Percentiles rank a stretch among this genome's conserved stretches.
Evolutionary conservation across 768 basidiomycete genomes (phyloP).

Genomic region (Lanmaoa rubissima): DNA sequence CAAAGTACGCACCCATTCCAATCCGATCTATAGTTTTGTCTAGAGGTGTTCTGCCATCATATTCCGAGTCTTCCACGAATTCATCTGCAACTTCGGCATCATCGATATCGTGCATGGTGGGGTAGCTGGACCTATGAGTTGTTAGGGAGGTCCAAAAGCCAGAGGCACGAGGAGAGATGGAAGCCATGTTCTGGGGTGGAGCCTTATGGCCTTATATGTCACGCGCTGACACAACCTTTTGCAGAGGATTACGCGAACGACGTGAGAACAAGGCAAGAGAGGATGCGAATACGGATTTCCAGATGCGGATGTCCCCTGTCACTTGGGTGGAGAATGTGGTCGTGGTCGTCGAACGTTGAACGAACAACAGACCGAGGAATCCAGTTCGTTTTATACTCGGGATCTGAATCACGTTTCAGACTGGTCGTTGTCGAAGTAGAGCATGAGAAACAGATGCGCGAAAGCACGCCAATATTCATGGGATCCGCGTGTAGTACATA

Average conservation of each 20-base stretch:
- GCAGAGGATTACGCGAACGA: conserved; percentile 10
- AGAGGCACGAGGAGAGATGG: conserved; percentile 47
- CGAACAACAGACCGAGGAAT: not conserved
- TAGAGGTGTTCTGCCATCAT: conserved; percentile 55
- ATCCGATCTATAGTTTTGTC: conserved; percentile 88
- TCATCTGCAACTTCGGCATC: conserved; percentile 28
- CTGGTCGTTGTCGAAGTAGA: not conserved
- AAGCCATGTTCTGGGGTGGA: conserved; percentile 33
- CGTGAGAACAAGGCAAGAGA: conserved; percentile 3
- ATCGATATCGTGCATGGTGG: conserved; percentile 38
- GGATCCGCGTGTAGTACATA: not conserved
- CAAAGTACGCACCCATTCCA: conserved; percentile 67
- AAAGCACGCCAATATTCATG: not conserved
- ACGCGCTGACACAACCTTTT: not conserved
- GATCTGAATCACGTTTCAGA: conserved; percentile 1
- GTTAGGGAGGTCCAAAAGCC: conserved; percentile 44
- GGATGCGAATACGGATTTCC: not conserved
- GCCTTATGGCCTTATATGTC: not conserved
- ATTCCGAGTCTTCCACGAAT: conserved; percentile 21
- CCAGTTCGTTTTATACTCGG: not conserved
- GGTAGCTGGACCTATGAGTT: conserved; percentile 35
- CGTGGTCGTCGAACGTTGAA: not conserved
- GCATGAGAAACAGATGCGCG: not conserved
- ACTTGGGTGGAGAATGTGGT: not conserved
- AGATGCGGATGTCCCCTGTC: not conserved